Conservation (phyloP, 108 stramenopile genomes). For the Nitzschia sp. region DNA sequence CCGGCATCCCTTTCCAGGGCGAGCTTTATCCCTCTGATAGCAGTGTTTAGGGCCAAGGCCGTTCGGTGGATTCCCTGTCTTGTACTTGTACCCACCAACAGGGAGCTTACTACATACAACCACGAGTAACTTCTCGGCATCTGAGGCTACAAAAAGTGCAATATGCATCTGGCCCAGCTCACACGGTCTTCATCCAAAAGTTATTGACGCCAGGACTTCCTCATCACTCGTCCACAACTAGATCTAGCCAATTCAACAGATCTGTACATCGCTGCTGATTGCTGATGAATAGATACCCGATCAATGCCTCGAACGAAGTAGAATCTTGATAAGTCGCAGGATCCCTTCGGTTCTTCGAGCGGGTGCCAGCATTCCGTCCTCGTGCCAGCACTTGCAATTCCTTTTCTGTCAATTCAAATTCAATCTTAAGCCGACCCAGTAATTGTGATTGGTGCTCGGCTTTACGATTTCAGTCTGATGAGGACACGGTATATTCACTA, state of each 20-base stretch:
- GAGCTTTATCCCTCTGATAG: too few species aligned
- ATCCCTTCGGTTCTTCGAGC: conserved; percentile 42
- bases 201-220: too few species aligned
- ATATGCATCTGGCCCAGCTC: too few species aligned
- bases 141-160: too few species aligned
- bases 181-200: too few species aligned
- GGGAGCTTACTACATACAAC: too few species aligned
- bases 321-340: conserved; percentile 81
- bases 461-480: conserved; percentile 19
- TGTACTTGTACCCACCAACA: too few species aligned
- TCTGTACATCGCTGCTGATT: conserved; percentile 63
- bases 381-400: conserved; percentile 67
- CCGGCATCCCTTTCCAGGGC: too few species aligned
- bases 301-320: conserved; percentile 81
- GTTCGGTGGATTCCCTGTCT: too few species aligned
- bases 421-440: conserved; percentile 51
- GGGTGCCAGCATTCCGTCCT: conserved; percentile 74
- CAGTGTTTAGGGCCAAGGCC: too few species aligned
- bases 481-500: conserved; percentile 1
- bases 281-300: conserved; percentile 78
- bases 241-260: conserved; percentile 56
- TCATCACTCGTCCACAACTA: not conserved
- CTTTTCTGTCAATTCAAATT: conserved; percentile 52
- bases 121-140: too few species aligned
- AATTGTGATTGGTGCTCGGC: conserved; percentile 81